Evolutionary conservation across 306 rosid species (phyloP).

Genomic region (Abrus pulchellus): DNA sequence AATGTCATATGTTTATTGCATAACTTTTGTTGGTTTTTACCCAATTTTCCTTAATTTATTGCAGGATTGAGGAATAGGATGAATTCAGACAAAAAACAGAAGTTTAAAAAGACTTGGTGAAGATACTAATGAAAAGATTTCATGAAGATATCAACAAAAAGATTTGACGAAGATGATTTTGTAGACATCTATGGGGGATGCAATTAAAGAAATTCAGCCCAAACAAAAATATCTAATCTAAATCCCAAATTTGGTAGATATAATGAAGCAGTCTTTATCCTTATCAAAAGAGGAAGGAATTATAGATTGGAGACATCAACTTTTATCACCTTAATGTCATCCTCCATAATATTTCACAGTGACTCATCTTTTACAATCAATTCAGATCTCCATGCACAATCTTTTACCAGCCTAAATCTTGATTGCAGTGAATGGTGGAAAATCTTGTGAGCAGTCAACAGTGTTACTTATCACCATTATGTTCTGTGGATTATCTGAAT

Average conservation of each 20-base stretch:
- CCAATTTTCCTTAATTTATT: background rate
- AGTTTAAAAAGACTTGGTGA: too few species aligned
- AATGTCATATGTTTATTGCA: background rate
- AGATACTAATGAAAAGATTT: background rate
- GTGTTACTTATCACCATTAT: conserved; percentile 4
- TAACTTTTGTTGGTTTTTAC: conserved; percentile 9
- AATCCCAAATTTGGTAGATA: background rate
- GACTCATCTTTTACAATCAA: background rate
- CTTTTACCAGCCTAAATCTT: conserved; percentile 29
- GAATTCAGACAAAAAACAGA: too few species aligned
- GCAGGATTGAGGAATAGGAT: background rate
- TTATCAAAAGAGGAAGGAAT: background rate
- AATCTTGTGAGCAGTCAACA: conserved; percentile 1
- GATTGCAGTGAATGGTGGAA: conserved; percentile 35
- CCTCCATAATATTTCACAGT: background rate
- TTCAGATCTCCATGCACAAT: conserved; percentile 17
- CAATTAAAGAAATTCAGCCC: background rate
- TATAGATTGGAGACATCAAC: background rate
- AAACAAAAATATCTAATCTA: background rate
- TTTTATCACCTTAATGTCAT: background rate
- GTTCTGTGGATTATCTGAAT: conserved; percentile 23
- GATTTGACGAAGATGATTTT: background rate
- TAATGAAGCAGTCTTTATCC: background rate
- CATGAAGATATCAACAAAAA: background rate
- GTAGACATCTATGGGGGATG: background rate